A percentile compares a stretch with the other conserved stretches of the same genome.
Conservation (phyloP, 805 yeast genomes). For the Kodamaea neixiangensis region DNA sequence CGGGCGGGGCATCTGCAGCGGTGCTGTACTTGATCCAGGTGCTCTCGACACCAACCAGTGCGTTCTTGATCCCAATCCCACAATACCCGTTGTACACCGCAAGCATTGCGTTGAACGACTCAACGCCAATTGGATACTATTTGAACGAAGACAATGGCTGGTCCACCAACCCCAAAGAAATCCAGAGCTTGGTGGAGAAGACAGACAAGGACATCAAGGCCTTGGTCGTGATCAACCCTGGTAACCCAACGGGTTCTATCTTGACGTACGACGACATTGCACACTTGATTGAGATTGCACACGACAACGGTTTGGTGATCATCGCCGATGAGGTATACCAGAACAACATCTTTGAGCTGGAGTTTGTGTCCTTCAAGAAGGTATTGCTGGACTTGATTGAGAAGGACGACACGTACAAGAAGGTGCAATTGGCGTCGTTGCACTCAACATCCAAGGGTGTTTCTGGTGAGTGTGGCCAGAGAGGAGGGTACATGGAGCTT, state of each 20-base stretch:
- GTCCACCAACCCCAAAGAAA: constrained; percentile 75
- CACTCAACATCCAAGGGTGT: constrained; percentile 99
- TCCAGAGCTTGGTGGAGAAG: constrained; percentile 55
- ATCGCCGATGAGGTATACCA: constrained; percentile 99
- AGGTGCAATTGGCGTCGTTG: constrained; percentile 86
- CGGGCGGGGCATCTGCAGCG: constrained; percentile 94
- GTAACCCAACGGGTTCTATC: constrained; percentile 96
- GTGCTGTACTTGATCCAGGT: constrained; percentile 78
- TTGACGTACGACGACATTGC: constrained; percentile 65
- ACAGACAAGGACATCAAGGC: constrained; percentile 59
- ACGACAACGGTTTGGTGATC: constrained; percentile 78
- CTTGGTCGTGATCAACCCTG: constrained; percentile 94
- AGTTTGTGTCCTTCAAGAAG: constrained; percentile 82
- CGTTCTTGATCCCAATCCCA: constrained; percentile 92
- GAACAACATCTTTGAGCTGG: constrained; percentile 81
- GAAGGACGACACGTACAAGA: constrained; percentile 54
- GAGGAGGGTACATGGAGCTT: constrained; percentile 98
- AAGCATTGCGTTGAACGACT: constrained; percentile 79
- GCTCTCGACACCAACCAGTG: constrained; percentile 63
- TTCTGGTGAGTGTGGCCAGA: constrained; percentile 98
- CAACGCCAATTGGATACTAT: constrained; percentile 83
- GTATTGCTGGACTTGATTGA: constrained; percentile 67
- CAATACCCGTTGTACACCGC: constrained; percentile 98
- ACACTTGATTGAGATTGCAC: constrained; percentile 75
- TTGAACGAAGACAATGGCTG: constrained; percentile 79